These are phyloP conservation scores for Cucumis melo DNA, from an alignment of 306 rosid species.

Conservation along the genomic window DNA sequence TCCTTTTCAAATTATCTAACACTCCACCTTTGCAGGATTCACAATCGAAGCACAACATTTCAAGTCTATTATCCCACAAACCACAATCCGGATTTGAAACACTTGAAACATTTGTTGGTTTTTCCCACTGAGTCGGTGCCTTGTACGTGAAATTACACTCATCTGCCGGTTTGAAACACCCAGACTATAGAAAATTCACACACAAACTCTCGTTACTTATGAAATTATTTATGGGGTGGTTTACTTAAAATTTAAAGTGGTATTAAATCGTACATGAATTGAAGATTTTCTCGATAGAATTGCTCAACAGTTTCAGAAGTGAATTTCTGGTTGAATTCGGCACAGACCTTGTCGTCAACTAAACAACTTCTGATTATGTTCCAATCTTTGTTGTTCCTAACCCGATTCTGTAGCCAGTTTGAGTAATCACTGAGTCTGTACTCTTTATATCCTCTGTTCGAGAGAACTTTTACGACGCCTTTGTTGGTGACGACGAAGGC, in stretches of 20 bases:
- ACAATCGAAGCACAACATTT: conserved; percentile 49
- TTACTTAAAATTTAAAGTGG: no score
- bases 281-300: conserved; percentile 27
- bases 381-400: conserved; percentile 38
- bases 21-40: conserved; percentile 79
- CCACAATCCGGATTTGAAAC: conserved; percentile 30
- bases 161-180: conserved; percentile 71
- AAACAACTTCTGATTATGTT: conserved; percentile 52
- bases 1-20: conserved; percentile 43
- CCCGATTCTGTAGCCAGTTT: conserved; percentile 66
- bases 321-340: background rate
- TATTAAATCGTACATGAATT: conserved; percentile 39
- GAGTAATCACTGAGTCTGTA: conserved; percentile 78
- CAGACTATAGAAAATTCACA: conserved; percentile 31
- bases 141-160: conserved; percentile 29
- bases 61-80: conserved; percentile 32
- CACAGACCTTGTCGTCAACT: conserved; percentile 35
- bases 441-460: conserved; percentile 46
- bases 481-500: conserved; percentile 54
- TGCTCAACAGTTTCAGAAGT: conserved; percentile 1
- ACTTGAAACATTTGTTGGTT: background rate
- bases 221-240: background rate
- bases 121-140: conserved; percentile 34
- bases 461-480: conserved; percentile 39
- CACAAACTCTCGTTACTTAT: background rate